Base-by-base conservation (phyloP, 2,329 filamentous ascomycete species). In the Whalleya microplaca region DNA sequence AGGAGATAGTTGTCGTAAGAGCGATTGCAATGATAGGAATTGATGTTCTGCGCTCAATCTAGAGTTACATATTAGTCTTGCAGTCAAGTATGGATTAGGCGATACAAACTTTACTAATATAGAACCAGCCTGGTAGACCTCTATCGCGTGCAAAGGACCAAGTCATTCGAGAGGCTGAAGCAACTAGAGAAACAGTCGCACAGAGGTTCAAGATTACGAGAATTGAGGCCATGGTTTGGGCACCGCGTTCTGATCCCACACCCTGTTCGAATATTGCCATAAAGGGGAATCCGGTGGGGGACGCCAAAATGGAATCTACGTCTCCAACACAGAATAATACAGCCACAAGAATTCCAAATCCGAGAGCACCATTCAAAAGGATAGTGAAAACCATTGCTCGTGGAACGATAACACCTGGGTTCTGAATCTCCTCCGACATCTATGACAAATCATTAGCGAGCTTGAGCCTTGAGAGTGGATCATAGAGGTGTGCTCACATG, bases 121-220 rank as follows among this genome's bases (percentile, higher is more conserved):
- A n/a, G n/a, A n/a, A n/a, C 54, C 60, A 60, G 14, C 53, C 40
- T 16, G 55, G 61, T 1, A 61, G 32, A 2, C 58, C 67, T 7
- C 52, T 61, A 14, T 70, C 66, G 20, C 67, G 53, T 0, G 67
- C 55, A 43, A 70, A 69, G 0, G 65, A 66, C 68, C 66, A 72
- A 6, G 67, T 40, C 58, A 68, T 61, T 1, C 69, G 56, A 0
- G 69, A 63, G 12, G 61, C 55, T 6, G 58, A 58, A 2, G 52
- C 55, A 32, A 57, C 18, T 9, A 44, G 27, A 4, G 42, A 45
- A 10, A 54, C 47, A 6, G 47, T 51, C 12, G 45, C 45, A 21
- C 43, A 48, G 16, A 54, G 37, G 10, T 32, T 49, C 2, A 58
- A 21, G 40, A 48, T 46, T 8, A 58, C 51, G 9, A 58, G 18